Percentiles rank a stretch among this genome's conserved stretches.
Conservation (phyloP, 257 asterid species). For the Anisodus tanguticus region DNA sequence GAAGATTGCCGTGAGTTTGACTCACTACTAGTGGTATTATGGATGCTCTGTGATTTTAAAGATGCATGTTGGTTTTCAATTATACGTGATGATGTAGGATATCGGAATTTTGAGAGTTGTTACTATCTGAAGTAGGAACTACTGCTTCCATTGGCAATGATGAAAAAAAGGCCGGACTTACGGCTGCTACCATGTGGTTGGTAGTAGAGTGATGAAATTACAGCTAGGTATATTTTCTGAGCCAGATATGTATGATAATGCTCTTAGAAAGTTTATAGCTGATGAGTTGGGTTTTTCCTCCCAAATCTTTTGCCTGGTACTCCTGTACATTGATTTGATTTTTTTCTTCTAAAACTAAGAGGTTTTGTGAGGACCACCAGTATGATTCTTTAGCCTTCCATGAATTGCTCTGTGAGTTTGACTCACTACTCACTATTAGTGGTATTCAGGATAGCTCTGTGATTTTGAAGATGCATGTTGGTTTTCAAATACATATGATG, state of each 20-base stretch:
- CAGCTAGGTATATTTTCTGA: conserved; percentile 65
- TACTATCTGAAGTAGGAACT: neutral
- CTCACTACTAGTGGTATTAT: neutral
- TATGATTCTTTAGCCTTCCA: neutral
- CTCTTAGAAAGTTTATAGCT: neutral
- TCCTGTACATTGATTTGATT: neutral
- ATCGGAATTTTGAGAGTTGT: too few relatives aligned
- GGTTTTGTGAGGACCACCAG: neutral
- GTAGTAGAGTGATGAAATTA: conserved; percentile 83
- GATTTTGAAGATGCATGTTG: conserved; percentile 11
- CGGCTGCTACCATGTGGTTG: conserved; percentile 78
- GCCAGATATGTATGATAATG: conserved; percentile 48
- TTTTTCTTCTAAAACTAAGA: neutral
- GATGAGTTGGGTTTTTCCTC: neutral
- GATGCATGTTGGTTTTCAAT: conserved; percentile 13
- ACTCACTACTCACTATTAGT: neutral
- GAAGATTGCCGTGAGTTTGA: neutral
- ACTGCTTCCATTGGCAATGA: conserved; percentile 64
- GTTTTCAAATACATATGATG: conserved; percentile 1
- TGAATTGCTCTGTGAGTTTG: neutral
- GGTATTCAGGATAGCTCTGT: neutral
- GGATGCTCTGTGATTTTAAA: neutral
- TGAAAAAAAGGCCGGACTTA: conserved; percentile 92
- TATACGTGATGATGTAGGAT: neutral
- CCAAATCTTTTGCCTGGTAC: neutral